phyloP scores from a whole-genome alignment of 1,284 basidiomycete genomes.

The Irpex sp. region DNA sequence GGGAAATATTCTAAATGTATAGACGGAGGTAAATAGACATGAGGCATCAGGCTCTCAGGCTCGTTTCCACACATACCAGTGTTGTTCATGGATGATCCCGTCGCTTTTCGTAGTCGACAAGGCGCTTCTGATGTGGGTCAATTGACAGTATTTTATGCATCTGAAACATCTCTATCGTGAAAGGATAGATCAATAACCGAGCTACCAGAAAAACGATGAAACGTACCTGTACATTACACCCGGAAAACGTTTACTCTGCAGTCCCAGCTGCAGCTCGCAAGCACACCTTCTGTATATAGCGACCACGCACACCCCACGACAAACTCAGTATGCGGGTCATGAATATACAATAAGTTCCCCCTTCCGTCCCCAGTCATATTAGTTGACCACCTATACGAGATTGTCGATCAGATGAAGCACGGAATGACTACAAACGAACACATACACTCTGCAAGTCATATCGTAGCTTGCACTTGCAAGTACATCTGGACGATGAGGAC shows the following conservation, averaged over 20 bases:
- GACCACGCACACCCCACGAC: slow-evolving; percentile 92
- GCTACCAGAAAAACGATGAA: not conserved
- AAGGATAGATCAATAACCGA: not conserved
- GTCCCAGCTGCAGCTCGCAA: slow-evolving; percentile 93
- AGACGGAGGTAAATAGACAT: not conserved
- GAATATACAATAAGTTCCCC: slow-evolving; percentile 61
- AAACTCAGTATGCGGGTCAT: slow-evolving; percentile 92
- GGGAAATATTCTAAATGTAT: not conserved
- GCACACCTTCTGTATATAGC: slow-evolving; percentile 77
- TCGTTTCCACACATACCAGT: not conserved
- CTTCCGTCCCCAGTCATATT: slow-evolving; percentile 45
- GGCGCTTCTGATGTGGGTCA: not conserved
- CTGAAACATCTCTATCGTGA: not conserved
- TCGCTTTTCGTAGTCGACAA: not conserved
- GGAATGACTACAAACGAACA: slow-evolving; percentile 16
- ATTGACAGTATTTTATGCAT: not conserved
- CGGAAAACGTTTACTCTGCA: slow-evolving; percentile 77
- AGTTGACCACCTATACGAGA: slow-evolving; percentile 55
- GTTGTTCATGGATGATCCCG: not conserved
- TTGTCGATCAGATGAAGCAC: slow-evolving; percentile 9
- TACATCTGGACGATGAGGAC: slow-evolving; percentile 68
- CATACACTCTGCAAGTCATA: slow-evolving; percentile 92
- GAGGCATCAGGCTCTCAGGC: not conserved
- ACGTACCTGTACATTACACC: slow-evolving; percentile 20
- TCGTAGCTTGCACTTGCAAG: slow-evolving; percentile 90